These are phyloP conservation scores for Penicillium pancosmium DNA, from an alignment of 495 filamentous ascomycete genomes.

Conservation along the genomic window DNA sequence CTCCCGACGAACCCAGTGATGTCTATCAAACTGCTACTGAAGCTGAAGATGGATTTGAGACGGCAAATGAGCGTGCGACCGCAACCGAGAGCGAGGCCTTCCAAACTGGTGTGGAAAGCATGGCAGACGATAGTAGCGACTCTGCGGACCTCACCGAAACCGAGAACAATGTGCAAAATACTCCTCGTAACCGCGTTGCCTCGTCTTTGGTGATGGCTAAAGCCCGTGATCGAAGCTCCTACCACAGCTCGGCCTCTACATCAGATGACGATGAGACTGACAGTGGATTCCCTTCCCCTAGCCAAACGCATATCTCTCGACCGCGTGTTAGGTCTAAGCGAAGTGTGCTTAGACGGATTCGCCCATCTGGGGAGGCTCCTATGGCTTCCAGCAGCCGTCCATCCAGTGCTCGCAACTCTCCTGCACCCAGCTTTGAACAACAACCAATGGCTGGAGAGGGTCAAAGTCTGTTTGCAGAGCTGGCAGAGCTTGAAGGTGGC, in stretches of 20 bases:
- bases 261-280: constrained; percentile 74
- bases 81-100: constrained; percentile 87
- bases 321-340: constrained; percentile 72
- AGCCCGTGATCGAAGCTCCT: constrained; percentile 64
- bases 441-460: constrained; percentile 56
- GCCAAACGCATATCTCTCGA: constrained; percentile 62
- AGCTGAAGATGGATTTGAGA: constrained; percentile 81
- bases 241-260: constrained; percentile 87
- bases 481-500: constrained; percentile 73
- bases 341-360: constrained; percentile 62
- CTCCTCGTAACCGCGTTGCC: constrained; percentile 44
- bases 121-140: constrained; percentile 73
- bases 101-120: constrained; percentile 83
- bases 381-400: constrained; percentile 50
- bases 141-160: constrained; percentile 84
- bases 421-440: constrained; percentile 42
- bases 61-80: constrained; percentile 75
- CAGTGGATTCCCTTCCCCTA: constrained; percentile 58
- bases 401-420: constrained; percentile 55
- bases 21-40: constrained; percentile 87
- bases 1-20: constrained; percentile 56
- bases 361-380: constrained; percentile 66
- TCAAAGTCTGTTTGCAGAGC: constrained; percentile 88
- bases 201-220: constrained; percentile 49
- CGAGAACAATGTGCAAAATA: constrained; percentile 59